phyloP scores from a whole-genome alignment of 345 rosid genomes.

The Cochlearia excelsa region DNA sequence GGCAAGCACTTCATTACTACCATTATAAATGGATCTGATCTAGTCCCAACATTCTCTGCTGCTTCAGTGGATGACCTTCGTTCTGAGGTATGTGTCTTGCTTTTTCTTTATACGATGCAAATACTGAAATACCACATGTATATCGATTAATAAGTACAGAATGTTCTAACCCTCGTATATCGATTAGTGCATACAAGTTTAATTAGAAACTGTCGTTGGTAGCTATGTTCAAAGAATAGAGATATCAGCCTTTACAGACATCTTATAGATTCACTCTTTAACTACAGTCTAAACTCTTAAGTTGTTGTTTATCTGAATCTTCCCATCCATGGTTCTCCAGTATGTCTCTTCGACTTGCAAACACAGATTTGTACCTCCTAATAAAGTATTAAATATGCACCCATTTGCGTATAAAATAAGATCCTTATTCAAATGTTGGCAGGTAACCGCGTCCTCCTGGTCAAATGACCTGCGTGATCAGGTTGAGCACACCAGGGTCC shows the following conservation, averaged over 20 bases:
- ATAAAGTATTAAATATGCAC: too few relatives aligned
- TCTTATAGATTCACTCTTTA: conserved; percentile 3
- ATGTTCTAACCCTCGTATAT: conserved; percentile 4
- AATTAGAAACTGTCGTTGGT: background rate
- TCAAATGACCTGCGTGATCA: conserved; percentile 85
- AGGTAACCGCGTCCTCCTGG: conserved; percentile 98
- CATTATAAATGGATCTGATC: conserved; percentile 84
- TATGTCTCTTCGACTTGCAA: conserved; percentile 9
- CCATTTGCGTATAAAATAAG: too few relatives aligned
- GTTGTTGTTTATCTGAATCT: too few relatives aligned
- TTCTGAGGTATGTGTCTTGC: conserved; percentile 64
- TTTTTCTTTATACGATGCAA: conserved; percentile 12
- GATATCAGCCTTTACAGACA: background rate
- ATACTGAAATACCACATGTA: too few relatives aligned
- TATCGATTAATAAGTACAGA: too few relatives aligned
- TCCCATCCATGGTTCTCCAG: background rate
- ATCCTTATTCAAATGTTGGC: too few relatives aligned
- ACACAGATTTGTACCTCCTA: background rate
- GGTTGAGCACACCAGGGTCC: conserved; percentile 77
- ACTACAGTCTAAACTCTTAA: background rate
- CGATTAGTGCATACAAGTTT: background rate
- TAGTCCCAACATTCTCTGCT: conserved; percentile 93
- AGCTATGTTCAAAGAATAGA: conserved; percentile 9
- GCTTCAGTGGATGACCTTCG: conserved; percentile 93
- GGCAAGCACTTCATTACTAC: conserved; percentile 87